A percentile compares a stretch with the other conserved stretches of the same genome.
Conservation (phyloP, 2,329 filamentous ascomycete species). For the Aureobasidium sp. region DNA sequence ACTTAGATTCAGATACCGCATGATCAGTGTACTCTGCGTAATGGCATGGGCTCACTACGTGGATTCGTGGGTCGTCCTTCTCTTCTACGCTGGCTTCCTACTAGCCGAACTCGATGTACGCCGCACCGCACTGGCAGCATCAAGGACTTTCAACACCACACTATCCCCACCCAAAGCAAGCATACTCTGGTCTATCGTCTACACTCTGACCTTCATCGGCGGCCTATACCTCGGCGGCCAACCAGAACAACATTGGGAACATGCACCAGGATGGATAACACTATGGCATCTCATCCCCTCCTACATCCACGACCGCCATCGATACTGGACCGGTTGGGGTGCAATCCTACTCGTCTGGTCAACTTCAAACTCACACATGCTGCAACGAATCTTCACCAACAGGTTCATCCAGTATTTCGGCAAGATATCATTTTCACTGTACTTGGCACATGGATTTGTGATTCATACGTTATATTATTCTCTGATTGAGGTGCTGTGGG, state of each 20-base stretch:
- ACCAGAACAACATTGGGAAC: background rate
- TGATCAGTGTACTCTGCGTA: slow-evolving; percentile 47
- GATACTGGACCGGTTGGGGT: slow-evolving; percentile 64
- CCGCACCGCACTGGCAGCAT: slow-evolving; percentile 56
- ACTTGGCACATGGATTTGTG: slow-evolving; percentile 66
- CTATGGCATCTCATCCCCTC: background rate
- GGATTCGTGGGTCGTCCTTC: slow-evolving; percentile 60
- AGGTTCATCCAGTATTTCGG: slow-evolving; percentile 63
- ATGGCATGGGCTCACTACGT: slow-evolving; percentile 52
- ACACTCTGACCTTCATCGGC: background rate
- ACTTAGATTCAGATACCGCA: slow-evolving; percentile 32
- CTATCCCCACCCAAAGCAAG: background rate
- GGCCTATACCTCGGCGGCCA: slow-evolving; percentile 13
- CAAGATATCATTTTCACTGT: slow-evolving; percentile 66
- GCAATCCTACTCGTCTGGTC: slow-evolving; percentile 59
- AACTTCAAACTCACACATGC: slow-evolving; percentile 48
- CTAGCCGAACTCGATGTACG: slow-evolving; percentile 60
- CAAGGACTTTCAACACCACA: slow-evolving; percentile 44
- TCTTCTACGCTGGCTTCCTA: slow-evolving; percentile 61
- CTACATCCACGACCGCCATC: slow-evolving; percentile 32
- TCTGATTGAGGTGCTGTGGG: slow-evolving; percentile 56
- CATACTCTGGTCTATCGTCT: background rate
- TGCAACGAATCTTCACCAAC: slow-evolving; percentile 60
- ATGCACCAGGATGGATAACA: slow-evolving; percentile 6
- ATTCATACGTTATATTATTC: slow-evolving; percentile 61